These are phyloP conservation scores for Rosa lucieae DNA, from an alignment of 306 rosid genomes.

Conservation along the genomic window DNA sequence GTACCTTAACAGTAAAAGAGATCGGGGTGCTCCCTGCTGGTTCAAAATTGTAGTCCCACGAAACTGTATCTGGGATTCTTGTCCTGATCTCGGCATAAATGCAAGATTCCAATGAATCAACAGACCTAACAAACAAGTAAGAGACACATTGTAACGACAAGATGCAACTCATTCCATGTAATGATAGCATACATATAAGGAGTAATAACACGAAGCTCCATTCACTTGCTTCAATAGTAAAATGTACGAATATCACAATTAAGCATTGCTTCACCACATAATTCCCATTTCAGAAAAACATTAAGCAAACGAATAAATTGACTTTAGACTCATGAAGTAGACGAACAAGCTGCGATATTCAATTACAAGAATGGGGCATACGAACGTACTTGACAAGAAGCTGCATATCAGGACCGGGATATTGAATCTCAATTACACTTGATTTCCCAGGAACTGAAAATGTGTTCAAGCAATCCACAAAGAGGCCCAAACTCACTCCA, in stretches of 20 bases:
- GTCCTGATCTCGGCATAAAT: constrained; percentile 94
- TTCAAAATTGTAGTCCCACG: constrained; percentile 95
- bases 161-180: background rate
- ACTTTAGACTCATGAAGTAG: background rate
- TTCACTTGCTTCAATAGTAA: too few species aligned
- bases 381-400: constrained; percentile 75
- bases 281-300: background rate
- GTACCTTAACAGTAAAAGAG: constrained; percentile 84
- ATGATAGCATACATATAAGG: background rate
- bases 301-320: background rate
- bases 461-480: constrained; percentile 82
- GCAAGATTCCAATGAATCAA: constrained; percentile 72
- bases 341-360: background rate
- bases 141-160: background rate
- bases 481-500: constrained; percentile 85
- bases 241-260: background rate
- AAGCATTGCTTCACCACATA: background rate
- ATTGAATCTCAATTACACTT: constrained; percentile 62
- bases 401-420: constrained; percentile 97
- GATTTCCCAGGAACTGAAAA: constrained; percentile 74
- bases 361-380: background rate
- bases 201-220: background rate
- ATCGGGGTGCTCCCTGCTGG: constrained; percentile 82
- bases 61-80: constrained; percentile 81
- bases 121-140: constrained; percentile 50